phyloP scores from a whole-genome alignment of 371 early-diverging fungal species.

The Parasitella parasitica region DNA sequence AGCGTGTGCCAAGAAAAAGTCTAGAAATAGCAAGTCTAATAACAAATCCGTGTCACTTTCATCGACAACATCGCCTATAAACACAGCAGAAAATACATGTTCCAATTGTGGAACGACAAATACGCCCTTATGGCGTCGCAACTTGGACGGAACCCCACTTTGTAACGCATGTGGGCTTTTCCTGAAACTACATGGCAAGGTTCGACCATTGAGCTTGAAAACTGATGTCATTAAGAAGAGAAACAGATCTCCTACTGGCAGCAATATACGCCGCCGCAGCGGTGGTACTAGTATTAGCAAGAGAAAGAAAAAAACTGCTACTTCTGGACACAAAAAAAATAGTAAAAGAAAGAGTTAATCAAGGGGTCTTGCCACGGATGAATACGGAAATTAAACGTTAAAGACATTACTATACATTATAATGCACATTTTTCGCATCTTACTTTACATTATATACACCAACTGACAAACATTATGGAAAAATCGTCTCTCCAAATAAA shows the following conservation, averaged over 20 bases:
- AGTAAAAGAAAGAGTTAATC: background rate
- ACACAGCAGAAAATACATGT: constrained; percentile 12
- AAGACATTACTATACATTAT: too few species aligned
- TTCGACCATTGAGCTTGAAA: constrained; percentile 34
- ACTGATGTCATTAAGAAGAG: constrained; percentile 37
- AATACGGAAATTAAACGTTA: background rate
- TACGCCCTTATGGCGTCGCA: constrained; percentile 36
- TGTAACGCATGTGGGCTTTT: constrained; percentile 40
- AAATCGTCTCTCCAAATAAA: too few species aligned
- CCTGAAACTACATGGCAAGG: constrained; percentile 34
- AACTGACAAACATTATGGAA: too few species aligned
- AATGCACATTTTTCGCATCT: background rate
- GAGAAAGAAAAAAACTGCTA: background rate
- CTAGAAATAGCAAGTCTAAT: background rate
- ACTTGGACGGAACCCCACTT: constrained; percentile 27
- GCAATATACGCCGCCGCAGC: background rate
- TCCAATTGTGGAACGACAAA: constrained; percentile 32
- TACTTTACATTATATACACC: background rate
- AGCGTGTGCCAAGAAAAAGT: background rate
- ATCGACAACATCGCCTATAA: background rate
- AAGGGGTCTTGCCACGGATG: background rate
- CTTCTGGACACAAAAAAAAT: background rate
- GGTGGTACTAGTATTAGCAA: background rate
- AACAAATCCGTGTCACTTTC: constrained; percentile 1
- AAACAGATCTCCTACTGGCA: constrained; percentile 11